Conservation (phyloP, 1,139 yeast species). For the Saccharomyces hybrid region DNA sequence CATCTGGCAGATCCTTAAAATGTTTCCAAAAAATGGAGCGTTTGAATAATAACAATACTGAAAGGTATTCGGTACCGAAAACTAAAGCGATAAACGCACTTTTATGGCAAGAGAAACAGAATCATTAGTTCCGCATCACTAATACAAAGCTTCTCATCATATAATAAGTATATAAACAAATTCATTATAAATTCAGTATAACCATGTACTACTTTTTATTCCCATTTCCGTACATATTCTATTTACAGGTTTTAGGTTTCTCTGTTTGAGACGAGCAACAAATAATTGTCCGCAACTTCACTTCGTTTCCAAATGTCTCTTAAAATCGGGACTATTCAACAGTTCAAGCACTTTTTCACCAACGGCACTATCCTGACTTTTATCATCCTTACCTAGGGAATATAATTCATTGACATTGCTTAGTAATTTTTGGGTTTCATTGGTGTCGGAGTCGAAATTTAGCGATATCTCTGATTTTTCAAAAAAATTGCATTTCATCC, state of each 20-base stretch:
- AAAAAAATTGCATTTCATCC: conserved; percentile 66
- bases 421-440: background rate
- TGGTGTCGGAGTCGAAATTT: conserved; percentile 33
- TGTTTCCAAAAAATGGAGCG: background rate
- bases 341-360: conserved; percentile 68
- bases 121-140: background rate
- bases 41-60: background rate
- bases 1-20: background rate
- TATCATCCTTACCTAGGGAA: conserved; percentile 7
- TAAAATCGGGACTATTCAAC: conserved; percentile 58
- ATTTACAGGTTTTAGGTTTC: background rate
- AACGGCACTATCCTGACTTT: conserved; percentile 29
- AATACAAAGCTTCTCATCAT: background rate
- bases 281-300: background rate
- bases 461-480: conserved; percentile 44
- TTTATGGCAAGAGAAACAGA: background rate
- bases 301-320: conserved; percentile 25
- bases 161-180: background rate
- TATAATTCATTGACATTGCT: background rate
- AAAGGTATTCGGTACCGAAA: background rate
- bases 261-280: background rate
- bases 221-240: background rate
- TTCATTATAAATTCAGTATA: background rate
- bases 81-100: background rate
- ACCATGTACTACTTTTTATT: background rate